phyloP scores from a whole-genome alignment of 495 filamentous ascomycete genomes.

The Copromyces sp. region DNA sequence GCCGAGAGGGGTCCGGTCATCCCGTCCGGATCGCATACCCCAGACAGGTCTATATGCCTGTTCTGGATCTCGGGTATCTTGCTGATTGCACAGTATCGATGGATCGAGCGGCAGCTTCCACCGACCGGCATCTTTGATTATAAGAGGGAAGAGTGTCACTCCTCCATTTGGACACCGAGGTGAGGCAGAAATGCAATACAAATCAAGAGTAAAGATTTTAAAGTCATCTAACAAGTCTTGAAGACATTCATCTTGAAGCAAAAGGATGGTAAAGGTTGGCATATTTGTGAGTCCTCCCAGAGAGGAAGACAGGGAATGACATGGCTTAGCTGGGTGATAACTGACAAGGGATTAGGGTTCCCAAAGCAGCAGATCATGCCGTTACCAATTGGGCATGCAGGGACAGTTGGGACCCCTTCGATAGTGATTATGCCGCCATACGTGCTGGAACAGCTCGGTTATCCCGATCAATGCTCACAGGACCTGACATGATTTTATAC shows the following conservation, averaged over 20 bases:
- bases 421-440: neutral
- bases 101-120: neutral
- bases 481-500: neutral
- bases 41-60: neutral
- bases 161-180: neutral
- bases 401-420: neutral
- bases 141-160: too few species aligned
- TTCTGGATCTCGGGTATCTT: neutral
- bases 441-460: neutral
- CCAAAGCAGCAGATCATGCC: neutral
- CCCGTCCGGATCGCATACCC: neutral
- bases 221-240: neutral
- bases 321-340: neutral
- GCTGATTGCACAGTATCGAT: neutral
- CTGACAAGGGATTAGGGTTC: neutral
- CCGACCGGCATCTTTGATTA: too few species aligned
- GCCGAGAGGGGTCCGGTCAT: neutral
- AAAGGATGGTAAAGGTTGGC: neutral
- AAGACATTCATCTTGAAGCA: neutral
- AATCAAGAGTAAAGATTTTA: neutral
- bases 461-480: neutral
- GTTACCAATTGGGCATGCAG: neutral
- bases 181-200: rapidly evolving
- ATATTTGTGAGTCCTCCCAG: neutral
- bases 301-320: neutral